Evolutionary conservation across 106 monocot species (phyloP).

Genomic region (Agapanthus africanus): DNA sequence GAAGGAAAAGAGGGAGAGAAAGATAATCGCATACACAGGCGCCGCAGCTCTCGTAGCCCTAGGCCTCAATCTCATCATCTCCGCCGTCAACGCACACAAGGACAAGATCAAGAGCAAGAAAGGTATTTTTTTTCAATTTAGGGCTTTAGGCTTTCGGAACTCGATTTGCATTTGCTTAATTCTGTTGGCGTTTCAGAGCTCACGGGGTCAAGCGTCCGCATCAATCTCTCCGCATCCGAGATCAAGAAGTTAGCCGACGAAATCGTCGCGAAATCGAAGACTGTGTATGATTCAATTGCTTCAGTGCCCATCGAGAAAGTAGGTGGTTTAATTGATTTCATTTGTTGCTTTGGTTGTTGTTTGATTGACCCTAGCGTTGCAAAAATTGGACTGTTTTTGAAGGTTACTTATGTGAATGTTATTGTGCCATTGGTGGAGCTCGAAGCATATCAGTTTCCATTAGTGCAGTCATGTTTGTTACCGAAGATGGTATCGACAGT

Average conservation of each 20-base stretch:
- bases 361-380: background rate
- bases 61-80: slow-evolving; percentile 34
- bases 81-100: slow-evolving; percentile 25
- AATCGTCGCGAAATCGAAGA: slow-evolving; percentile 72
- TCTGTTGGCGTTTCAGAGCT: slow-evolving; percentile 45
- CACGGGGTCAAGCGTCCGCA: slow-evolving; percentile 40
- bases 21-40: slow-evolving; percentile 26
- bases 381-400: slow-evolving; percentile 8
- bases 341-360: background rate
- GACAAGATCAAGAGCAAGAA: slow-evolving; percentile 12
- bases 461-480: slow-evolving; percentile 80
- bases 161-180: background rate
- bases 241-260: slow-evolving; percentile 57
- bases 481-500: slow-evolving; percentile 66
- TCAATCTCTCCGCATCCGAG: slow-evolving; percentile 69
- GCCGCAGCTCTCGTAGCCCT: slow-evolving; percentile 43
- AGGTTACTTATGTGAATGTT: slow-evolving; percentile 72
- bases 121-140: background rate
- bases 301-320: slow-evolving; percentile 73
- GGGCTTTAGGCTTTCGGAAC: background rate
- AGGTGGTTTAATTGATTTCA: slow-evolving; percentile 8
- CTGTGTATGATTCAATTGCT: slow-evolving; percentile 60
- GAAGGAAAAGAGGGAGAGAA: slow-evolving; percentile 15
- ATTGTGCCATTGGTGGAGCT: slow-evolving; percentile 65
- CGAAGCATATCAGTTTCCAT: slow-evolving; percentile 78